Base-by-base conservation (phyloP, 2,329 filamentous ascomycete species). In the Fusarium mexicanum region DNA sequence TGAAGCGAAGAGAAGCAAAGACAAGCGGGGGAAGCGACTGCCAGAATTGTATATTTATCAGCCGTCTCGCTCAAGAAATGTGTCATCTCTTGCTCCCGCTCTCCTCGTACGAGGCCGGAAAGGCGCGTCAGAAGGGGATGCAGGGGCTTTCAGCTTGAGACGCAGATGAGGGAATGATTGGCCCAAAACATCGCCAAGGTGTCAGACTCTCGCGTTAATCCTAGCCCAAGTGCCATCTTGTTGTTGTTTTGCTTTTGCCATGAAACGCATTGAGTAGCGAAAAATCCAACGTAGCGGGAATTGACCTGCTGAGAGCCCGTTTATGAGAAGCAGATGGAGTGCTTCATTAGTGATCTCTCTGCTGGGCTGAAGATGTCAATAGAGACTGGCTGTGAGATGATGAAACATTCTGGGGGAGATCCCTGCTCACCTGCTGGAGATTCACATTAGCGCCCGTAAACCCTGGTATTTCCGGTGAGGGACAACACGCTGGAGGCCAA, bases 91-190 rank as follows among this genome's bases (percentile, higher is more conserved):
- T 24, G 20, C 17, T 35, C 44, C 58, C n/a, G 24, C 43, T 62
- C n/a, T 47, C 35, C 31, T 64, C 60, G 63, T 65, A 74, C 68
- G 55, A 69, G 61, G 33, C 48, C 38, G 44, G 51, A 48, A 72
- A 51, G 64, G 37, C 41, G 58, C 55, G 69, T 37, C 59, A 48
- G 26, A 22, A 61, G 38, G 40, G 24, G 22, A 67, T 75, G 65
- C 72, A 75, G 72, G 73, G 72, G 72, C 48, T 40, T 54, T 69
- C 69, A 67, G 69, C 72, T 69, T 61, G 54, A 46, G 68, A 50
- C 35, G 20, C n/a, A 55, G 43, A 40, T 47, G 41, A 40, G 29
- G n/a, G 26, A 35, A 22, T 68, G 71, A 74, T 74, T 74, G 62
- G 71, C 38, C 38, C 38, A 41, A 41, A 40, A 31, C 26, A 70